phyloP scores from a whole-genome alignment of 805 yeast species.

The Pichia manshurica region DNA sequence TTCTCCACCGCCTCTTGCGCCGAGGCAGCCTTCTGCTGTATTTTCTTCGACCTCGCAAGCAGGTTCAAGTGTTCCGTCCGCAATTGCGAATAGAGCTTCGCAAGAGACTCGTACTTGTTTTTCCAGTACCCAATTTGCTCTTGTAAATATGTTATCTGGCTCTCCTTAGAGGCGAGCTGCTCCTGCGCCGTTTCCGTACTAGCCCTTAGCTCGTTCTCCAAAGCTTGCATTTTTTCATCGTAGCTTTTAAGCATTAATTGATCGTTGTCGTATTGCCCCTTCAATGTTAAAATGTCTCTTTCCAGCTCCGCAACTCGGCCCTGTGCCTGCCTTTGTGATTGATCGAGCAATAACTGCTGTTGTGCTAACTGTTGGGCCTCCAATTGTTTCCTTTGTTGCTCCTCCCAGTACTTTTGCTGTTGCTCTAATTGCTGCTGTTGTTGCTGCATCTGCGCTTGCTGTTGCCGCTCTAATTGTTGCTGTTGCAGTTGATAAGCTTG shows the following conservation, averaged over 20 bases:
- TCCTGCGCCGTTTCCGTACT: slow-evolving; percentile 61
- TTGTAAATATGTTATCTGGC: slow-evolving; percentile 56
- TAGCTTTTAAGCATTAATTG: slow-evolving; percentile 81
- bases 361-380: slow-evolving; percentile 66
- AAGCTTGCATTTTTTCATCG: slow-evolving; percentile 74
- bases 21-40: too few species aligned
- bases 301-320: slow-evolving; percentile 77
- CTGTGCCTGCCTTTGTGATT: slow-evolving; percentile 66
- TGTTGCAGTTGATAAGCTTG: slow-evolving; percentile 54
- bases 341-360: slow-evolving; percentile 61
- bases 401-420: slow-evolving; percentile 68
- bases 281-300: slow-evolving; percentile 67
- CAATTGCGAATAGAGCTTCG: too few species aligned
- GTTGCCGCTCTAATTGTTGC: slow-evolving; percentile 51
- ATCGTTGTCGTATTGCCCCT: slow-evolving; percentile 81
- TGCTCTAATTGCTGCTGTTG: slow-evolving; percentile 65
- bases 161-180: slow-evolving; percentile 73
- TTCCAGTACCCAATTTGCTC: too few species aligned
- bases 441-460: slow-evolving; percentile 55
- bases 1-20: too few species aligned
- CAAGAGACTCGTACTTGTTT: too few species aligned
- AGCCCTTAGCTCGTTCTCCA: slow-evolving; percentile 65
- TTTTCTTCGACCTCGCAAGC: too few species aligned
- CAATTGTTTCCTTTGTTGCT: slow-evolving; percentile 66
- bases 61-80: too few species aligned